phyloP scores from a whole-genome alignment of 1,284 basidiomycete species.

The Bjerkandera adusta region DNA sequence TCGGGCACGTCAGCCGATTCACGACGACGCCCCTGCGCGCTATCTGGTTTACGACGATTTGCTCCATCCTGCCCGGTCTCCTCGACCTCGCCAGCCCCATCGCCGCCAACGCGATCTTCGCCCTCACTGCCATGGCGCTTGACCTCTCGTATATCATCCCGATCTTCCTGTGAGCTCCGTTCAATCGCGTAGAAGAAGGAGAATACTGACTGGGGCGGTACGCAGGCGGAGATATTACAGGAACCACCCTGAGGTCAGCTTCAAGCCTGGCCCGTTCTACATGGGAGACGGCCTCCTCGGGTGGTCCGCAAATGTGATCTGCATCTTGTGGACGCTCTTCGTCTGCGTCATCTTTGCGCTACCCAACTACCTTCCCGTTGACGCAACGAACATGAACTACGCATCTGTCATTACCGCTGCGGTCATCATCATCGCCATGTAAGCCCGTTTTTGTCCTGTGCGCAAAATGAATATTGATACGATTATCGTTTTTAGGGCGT shows the following conservation, averaged over 20 bases:
- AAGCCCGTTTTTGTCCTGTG: conserved; percentile 11
- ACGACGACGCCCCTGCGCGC: conserved; percentile 83
- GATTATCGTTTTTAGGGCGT: conserved; percentile 6
- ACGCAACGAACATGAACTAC: conserved; percentile 75
- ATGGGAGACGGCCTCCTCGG: conserved; percentile 76
- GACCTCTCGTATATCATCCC: conserved; percentile 77
- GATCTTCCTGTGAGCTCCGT: conserved; percentile 48
- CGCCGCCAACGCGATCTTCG: conserved; percentile 15
- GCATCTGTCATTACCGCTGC: conserved; percentile 47
- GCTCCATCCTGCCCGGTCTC: conserved; percentile 70
- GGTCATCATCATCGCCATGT: conserved; percentile 36
- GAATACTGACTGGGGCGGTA: neutral
- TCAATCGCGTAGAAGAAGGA: too few relatives aligned
- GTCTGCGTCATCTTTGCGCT: conserved; percentile 71
- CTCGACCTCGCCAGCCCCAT: conserved; percentile 77
- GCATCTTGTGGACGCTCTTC: conserved; percentile 71
- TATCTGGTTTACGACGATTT: conserved; percentile 75
- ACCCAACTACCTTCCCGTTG: conserved; percentile 70
- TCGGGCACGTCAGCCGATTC: conserved; percentile 63
- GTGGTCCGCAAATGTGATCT: conserved; percentile 62
- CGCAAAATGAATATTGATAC: neutral
- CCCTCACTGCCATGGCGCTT: conserved; percentile 55
- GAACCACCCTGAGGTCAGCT: conserved; percentile 82
- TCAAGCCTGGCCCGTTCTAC: conserved; percentile 90
- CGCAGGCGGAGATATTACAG: conserved; percentile 61